These are phyloP conservation scores for Picea sitchensis DNA, from an alignment of 75 land plant species.

Conservation along the genomic window DNA sequence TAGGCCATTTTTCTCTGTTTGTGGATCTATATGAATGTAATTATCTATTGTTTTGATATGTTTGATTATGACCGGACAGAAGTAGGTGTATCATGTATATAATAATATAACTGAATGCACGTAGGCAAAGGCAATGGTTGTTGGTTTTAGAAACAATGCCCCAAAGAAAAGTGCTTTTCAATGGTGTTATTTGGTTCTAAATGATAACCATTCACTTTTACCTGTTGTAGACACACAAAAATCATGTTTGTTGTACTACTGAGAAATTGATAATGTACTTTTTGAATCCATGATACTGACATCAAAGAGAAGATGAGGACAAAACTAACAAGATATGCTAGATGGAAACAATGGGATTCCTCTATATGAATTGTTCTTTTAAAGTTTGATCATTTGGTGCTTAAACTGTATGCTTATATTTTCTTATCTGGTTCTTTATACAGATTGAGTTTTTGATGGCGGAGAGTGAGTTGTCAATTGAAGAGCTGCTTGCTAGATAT, in stretches of 20 bases:
- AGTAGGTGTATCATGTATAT: too few species aligned
- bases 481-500: conserved; percentile 79
- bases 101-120: too few species aligned
- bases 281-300: not conserved
- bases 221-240: not conserved
- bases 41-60: too few species aligned
- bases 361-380: not conserved
- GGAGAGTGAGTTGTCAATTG: conserved; percentile 85
- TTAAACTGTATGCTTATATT: conserved; percentile 1
- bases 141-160: not conserved
- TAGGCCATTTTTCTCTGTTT: too few species aligned
- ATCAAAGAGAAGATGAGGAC: not conserved
- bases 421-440: not conserved
- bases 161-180: not conserved
- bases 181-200: conserved; percentile 1
- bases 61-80: too few species aligned
- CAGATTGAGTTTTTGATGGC: conserved; percentile 68
- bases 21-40: too few species aligned
- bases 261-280: not conserved
- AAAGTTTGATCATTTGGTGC: not conserved
- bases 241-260: too few species aligned
- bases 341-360: not conserved
- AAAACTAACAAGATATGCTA: not conserved
- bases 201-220: not conserved
- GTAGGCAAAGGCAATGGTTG: not conserved